Conservation (phyloP, 2,329 filamentous ascomycete species). For the Pseudogymnoascus sp. region DNA sequence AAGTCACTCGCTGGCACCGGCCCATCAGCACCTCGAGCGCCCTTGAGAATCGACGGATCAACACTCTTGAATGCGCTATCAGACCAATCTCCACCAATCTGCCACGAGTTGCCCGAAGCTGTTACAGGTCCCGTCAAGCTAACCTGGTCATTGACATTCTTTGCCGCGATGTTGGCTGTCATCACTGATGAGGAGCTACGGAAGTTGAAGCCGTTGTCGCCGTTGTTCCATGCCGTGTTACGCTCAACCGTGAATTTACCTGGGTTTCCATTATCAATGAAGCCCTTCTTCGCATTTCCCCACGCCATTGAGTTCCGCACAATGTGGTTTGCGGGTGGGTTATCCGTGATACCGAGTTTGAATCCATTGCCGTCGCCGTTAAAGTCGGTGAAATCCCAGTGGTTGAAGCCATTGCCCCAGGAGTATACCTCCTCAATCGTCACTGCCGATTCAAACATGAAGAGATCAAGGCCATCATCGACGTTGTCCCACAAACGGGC, state of each 20-base stretch:
- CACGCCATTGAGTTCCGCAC: conserved; percentile 39
- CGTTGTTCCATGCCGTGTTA: conserved; percentile 41
- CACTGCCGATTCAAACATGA: conserved; percentile 34
- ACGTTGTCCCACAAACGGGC: conserved; percentile 43
- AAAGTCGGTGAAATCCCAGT: conserved; percentile 36
- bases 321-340: conserved; percentile 34
- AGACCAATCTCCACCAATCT: conserved; percentile 31
- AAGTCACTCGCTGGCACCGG: conserved; percentile 36
- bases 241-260: conserved; percentile 33
- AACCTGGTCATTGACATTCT: conserved; percentile 26
- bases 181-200: conserved; percentile 29
- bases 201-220: conserved; percentile 34
- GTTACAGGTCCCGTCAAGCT: conserved; percentile 21
- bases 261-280: conserved; percentile 39
- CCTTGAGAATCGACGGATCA: conserved; percentile 29
- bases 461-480: conserved; percentile 41
- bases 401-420: conserved; percentile 40
- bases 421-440: conserved; percentile 37
- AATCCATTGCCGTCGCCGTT: conserved; percentile 41
- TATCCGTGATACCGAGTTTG: conserved; percentile 36
- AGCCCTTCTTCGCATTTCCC: conserved; percentile 36
- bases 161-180: conserved; percentile 33
- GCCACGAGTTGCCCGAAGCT: conserved; percentile 36
- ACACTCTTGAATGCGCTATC: conserved; percentile 34
- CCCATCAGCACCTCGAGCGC: conserved; percentile 31